These are phyloP conservation scores for Cardamine chenopodiifolia DNA, from an alignment of 345 rosid genomes.

Conservation along the genomic window DNA sequence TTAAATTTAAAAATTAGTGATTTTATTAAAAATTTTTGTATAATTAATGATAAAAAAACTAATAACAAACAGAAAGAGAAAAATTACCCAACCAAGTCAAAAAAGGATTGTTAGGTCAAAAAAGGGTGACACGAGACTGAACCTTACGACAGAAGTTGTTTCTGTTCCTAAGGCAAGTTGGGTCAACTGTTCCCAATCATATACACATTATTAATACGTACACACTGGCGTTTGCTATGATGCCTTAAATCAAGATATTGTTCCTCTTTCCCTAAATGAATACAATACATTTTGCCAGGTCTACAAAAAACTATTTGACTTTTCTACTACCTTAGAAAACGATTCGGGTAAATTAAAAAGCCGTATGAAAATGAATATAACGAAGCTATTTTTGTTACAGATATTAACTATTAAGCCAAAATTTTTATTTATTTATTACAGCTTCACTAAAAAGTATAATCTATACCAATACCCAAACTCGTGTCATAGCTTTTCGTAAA, in stretches of 20 bases:
- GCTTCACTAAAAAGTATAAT: not conserved
- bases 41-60: not conserved
- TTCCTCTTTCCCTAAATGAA: slow-evolving; percentile 13
- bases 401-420: not conserved
- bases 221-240: slow-evolving; percentile 23
- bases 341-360: not conserved
- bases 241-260: not conserved
- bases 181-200: slow-evolving; percentile 27
- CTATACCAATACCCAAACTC: not conserved
- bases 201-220: not conserved
- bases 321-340: slow-evolving; percentile 2
- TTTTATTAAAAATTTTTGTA: not conserved
- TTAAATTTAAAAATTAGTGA: too few species aligned
- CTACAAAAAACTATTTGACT: not conserved
- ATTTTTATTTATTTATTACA: not conserved
- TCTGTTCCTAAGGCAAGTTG: slow-evolving; percentile 5
- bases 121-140: slow-evolving; percentile 24
- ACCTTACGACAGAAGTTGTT: slow-evolving; percentile 33
- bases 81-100: slow-evolving; percentile 24
- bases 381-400: not conserved
- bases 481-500: slow-evolving; percentile 5
- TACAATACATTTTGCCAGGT: slow-evolving; percentile 20
- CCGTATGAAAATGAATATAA: not conserved
- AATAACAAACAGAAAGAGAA: not conserved
- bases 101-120: too few species aligned